Conservation (phyloP, 2,329 filamentous ascomycete species). For the Alternaria ethzedia region DNA sequence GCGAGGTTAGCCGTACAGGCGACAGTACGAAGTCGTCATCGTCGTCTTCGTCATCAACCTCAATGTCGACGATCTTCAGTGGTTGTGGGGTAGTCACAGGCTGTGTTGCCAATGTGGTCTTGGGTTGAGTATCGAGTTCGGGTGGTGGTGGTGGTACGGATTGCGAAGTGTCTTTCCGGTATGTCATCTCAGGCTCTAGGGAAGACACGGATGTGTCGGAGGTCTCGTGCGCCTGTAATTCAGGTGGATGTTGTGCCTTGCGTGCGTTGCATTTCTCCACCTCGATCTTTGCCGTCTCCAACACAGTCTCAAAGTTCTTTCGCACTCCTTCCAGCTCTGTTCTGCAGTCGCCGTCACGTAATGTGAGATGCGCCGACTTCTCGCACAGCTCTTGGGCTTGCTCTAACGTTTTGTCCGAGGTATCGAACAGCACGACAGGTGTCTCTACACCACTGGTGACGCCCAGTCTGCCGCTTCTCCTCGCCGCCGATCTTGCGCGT, state of each 20-base stretch:
- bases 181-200: conserved; percentile 18
- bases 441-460: conserved; percentile 15
- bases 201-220: conserved; percentile 25
- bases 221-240: conserved; percentile 21
- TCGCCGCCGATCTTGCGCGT: conserved; percentile 31
- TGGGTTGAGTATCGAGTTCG: conserved; percentile 8
- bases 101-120: conserved; percentile 12
- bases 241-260: conserved; percentile 18
- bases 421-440: conserved; percentile 57
- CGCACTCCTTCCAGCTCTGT: conserved; percentile 75
- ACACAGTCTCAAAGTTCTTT: conserved; percentile 67
- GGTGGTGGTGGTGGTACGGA: conserved; percentile 11
- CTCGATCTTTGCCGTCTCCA: conserved; percentile 61
- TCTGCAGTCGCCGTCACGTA: conserved; percentile 86
- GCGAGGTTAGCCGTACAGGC: conserved; percentile 45
- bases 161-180: conserved; percentile 23
- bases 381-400: conserved; percentile 82
- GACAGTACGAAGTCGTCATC: conserved; percentile 45
- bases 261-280: conserved; percentile 31
- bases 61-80: conserved; percentile 40
- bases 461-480: conserved; percentile 16
- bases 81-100: conserved; percentile 3
- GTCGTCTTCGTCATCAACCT: conserved; percentile 46
- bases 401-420: conserved; percentile 79
- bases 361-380: conserved; percentile 83